phyloP scores from a whole-genome alignment of 257 asterid genomes.

The Fraxinus americana region DNA sequence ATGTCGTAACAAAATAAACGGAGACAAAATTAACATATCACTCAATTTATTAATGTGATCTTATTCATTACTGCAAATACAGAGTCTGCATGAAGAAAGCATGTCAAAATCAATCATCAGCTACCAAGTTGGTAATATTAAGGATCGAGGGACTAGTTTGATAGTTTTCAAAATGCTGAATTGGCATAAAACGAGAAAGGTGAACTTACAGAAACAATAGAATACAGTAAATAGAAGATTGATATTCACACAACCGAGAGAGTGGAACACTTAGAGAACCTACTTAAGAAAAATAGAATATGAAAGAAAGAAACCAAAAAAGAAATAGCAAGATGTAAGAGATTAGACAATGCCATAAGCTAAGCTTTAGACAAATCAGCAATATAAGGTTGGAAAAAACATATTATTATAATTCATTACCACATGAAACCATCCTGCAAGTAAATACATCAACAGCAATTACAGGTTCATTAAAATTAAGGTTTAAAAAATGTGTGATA shows the following conservation, averaged over 20 bases:
- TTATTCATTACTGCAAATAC: not conserved
- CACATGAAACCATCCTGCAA: not conserved
- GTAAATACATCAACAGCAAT: slow-evolving; percentile 6
- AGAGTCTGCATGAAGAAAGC: no score
- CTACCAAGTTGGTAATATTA: no score
- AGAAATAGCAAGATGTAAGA: slow-evolving; percentile 2
- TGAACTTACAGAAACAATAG: not conserved
- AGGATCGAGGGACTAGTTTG: slow-evolving; percentile 1
- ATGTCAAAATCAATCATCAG: no score
- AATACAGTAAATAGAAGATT: not conserved
- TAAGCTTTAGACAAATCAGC: not conserved
- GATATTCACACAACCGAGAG: not conserved
- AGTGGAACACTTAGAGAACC: slow-evolving; percentile 1
- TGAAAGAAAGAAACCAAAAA: not conserved
- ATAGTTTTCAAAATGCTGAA: not conserved
- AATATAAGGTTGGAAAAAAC: not conserved
- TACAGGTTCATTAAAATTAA: not conserved
- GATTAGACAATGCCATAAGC: not conserved
- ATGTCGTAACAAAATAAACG: no score
- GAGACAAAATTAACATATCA: not conserved
- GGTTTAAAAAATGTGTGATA: not conserved
- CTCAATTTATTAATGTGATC: not conserved
- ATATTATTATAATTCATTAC: not conserved
- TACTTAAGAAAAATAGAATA: slow-evolving; percentile 8
- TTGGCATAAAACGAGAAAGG: not conserved